Evolutionary conservation across 306 rosid genomes (phyloP), one percentile per base, ranked within the genome.

Genomic region (Quercus ilex): DNA sequence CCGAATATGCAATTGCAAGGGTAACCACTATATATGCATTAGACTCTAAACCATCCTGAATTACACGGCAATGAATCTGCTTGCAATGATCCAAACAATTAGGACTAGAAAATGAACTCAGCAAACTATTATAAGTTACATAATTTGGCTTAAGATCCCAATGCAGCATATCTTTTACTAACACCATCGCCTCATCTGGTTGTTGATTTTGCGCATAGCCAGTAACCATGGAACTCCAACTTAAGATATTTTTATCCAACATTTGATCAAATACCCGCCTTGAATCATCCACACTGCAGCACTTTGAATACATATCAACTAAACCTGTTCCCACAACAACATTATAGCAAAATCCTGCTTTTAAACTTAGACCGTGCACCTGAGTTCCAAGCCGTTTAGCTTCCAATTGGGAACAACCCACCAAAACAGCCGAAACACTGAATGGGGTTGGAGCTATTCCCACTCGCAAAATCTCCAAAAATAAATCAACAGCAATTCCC

Each of bases 201-300:
- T 53, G 58, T 31, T 80, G 69, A 74, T 81, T 71, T 80, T 78
- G 83, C 3, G 83, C 89, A 74, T 86, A 85, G 3, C 79, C 75
- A 55, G 79, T 73, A 64, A 85, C 76, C 85, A 85, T 85, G 60
- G 91, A 85, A 80, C 82, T 88, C 89, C 89, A 88, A 78, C 87
- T 83, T 60, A 88, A 20, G 18, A 80, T 81, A 81, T 88, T 85
- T 79, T 49, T 85, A 1, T 83, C 64, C 19, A 49, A 53, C 89
- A 80, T 85, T 75, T 46, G 41, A 83, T 85, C 38, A 59, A 88
- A 88, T 71, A 85, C 81, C 52, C 52, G 72, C 84, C 84, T 81
- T 4, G 89, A 72, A 13, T 77, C 87, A 12, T 79, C 64, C 12
- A 85, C 51, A 20, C 69, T 55, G 38, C 71, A 63, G 74, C 91